Evolutionary conservation across 2,329 filamentous ascomycete genomes (phyloP).

Genomic region (Fusarium globosum): DNA sequence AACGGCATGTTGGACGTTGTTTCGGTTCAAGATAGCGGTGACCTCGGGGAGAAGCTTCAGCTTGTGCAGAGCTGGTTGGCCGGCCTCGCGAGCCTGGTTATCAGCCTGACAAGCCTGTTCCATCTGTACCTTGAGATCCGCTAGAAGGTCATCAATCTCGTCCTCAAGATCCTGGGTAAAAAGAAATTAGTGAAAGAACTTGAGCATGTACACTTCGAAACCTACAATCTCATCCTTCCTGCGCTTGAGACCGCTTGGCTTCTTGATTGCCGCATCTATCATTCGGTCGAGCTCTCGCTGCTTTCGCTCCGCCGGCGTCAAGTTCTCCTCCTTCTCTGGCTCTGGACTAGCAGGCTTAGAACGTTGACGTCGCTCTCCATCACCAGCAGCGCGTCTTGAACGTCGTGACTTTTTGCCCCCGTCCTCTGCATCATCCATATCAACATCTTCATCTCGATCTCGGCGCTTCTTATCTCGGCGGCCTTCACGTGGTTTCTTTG

Average conservation of each 20-base stretch:
- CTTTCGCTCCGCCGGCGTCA: conserved; percentile 87
- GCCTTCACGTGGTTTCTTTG: conserved; percentile 81
- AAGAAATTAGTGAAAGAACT: conserved; percentile 32
- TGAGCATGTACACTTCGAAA: conserved; percentile 25
- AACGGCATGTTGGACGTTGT: conserved; percentile 84
- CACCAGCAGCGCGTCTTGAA: conserved; percentile 57
- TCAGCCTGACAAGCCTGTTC: conserved; percentile 89
- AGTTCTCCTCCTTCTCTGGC: conserved; percentile 78
- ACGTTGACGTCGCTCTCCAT: conserved; percentile 61
- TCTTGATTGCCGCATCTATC: conserved; percentile 90
- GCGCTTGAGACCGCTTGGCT: conserved; percentile 71
- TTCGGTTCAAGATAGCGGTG: conserved; percentile 86
- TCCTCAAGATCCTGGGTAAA: conserved; percentile 81
- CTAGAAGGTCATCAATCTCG: conserved; percentile 89
- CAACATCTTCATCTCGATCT: conserved; percentile 61
- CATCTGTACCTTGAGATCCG: conserved; percentile 88
- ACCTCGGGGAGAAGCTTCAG: conserved; percentile 94
- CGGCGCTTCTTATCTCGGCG: conserved; percentile 74
- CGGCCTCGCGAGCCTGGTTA: conserved; percentile 81
- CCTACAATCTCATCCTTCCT: conserved; percentile 88
- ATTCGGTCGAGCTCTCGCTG: conserved; percentile 85
- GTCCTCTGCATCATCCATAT: conserved; percentile 59
- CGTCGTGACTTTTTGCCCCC: conserved; percentile 59
- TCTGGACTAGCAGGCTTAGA: conserved; percentile 60
- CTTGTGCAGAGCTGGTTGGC: conserved; percentile 89